These are phyloP conservation scores for Starmerella sirachaensis DNA, from an alignment of 805 yeast species.

Conservation along the genomic window DNA sequence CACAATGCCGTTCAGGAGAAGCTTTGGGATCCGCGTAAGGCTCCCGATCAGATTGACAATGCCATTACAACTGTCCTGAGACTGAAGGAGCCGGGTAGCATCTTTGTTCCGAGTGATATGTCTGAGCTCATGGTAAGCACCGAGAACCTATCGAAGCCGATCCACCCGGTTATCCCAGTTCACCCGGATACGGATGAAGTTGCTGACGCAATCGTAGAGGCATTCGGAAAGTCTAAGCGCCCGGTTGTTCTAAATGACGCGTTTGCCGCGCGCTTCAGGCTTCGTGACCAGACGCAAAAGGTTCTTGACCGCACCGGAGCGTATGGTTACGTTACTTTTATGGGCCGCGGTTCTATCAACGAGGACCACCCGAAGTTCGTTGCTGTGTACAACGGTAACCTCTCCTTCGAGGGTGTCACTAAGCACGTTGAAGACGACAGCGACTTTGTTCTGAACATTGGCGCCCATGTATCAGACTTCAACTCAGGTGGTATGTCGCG, in stretches of 20 bases:
- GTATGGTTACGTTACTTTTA: slow-evolving; percentile 48
- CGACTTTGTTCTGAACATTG: slow-evolving; percentile 62
- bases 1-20: slow-evolving; percentile 46
- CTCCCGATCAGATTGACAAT: slow-evolving; percentile 52
- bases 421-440: slow-evolving; percentile 38
- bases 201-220: slow-evolving; percentile 37
- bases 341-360: slow-evolving; percentile 64
- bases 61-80: slow-evolving; percentile 45
- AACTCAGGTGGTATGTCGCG: slow-evolving; percentile 57
- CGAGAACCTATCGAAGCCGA: slow-evolving; percentile 29
- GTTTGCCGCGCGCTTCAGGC: slow-evolving; percentile 41
- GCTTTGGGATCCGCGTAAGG: slow-evolving; percentile 35
- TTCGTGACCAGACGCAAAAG: slow-evolving; percentile 33
- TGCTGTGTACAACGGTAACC: slow-evolving; percentile 62
- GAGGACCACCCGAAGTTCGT: slow-evolving; percentile 53
- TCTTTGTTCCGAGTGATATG: slow-evolving; percentile 65
- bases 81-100: slow-evolving; percentile 67
- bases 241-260: slow-evolving; percentile 68
- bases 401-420: slow-evolving; percentile 39
- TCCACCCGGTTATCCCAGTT: slow-evolving; percentile 25
- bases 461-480: slow-evolving; percentile 54
- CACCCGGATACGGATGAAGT: slow-evolving; percentile 29
- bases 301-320: slow-evolving; percentile 40
- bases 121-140: slow-evolving; percentile 36
- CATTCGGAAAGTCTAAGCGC: slow-evolving; percentile 39